These are phyloP conservation scores for Magnusiomyces tetraspermus DNA, from an alignment of 1,139 yeast species.

Conservation along the genomic window DNA sequence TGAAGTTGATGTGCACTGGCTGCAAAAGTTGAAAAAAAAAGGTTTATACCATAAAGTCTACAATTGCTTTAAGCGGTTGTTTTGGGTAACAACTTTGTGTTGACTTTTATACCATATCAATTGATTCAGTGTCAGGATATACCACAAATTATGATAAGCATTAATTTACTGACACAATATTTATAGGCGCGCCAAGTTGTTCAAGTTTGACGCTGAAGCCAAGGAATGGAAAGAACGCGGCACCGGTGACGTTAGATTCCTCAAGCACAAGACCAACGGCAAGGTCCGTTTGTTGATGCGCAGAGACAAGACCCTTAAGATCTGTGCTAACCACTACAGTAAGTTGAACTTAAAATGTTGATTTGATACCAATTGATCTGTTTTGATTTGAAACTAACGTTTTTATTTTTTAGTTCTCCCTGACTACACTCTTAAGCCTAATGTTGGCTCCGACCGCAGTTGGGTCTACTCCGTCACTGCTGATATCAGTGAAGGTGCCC, in stretches of 20 bases:
- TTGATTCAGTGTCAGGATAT: neutral
- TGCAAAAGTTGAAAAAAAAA: too few relatives aligned
- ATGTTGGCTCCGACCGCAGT: constrained; percentile 94
- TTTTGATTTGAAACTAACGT: neutral
- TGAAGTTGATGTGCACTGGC: too few relatives aligned
- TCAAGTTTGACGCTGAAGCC: constrained; percentile 63
- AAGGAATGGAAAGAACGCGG: constrained; percentile 99
- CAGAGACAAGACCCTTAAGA: constrained; percentile 95
- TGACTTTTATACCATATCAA: neutral
- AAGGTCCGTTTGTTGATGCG: constrained; percentile 93
- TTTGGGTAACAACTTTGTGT: too few relatives aligned
- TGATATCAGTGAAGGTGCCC: constrained; percentile 89
- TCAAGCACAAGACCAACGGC: constrained; percentile 71
- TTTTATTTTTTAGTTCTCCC: constrained; percentile 41
- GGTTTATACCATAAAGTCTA: too few relatives aligned
- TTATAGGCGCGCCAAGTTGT: constrained; percentile 69
- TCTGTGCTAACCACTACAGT: constrained; percentile 90
- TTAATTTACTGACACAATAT: neutral
- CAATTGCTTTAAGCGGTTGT: too few relatives aligned
- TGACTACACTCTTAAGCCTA: constrained; percentile 79
- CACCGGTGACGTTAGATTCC: constrained; percentile 94
- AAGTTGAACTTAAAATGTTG: constrained; percentile 10
- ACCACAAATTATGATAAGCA: too few relatives aligned
- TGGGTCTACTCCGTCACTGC: constrained; percentile 97
- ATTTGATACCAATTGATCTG: constrained; percentile 4